Base-by-base conservation (phyloP, 495 filamentous ascomycete species). In the Aspergillus ellipticus region DNA sequence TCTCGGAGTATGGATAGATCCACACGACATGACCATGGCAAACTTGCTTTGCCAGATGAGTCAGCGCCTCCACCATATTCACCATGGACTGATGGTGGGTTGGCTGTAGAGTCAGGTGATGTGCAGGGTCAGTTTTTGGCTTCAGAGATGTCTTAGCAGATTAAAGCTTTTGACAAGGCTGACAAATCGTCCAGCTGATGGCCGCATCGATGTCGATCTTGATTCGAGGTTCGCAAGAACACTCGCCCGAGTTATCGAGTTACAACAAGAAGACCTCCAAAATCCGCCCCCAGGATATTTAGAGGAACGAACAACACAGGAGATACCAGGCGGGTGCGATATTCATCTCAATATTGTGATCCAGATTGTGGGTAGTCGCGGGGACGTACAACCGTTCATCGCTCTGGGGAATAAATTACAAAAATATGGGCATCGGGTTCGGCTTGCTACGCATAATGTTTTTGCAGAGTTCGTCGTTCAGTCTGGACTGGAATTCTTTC, bases 401-500 rank as follows among this genome's bases (percentile, higher is more conserved):
- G 79, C 79, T 1, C 60, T 83, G 21, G 80, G 80, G 2, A 78
- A 76, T 51, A 78, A 74, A 35, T 60, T 83, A 29, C 68, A 78
- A 50, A 61, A 63, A 15, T 55, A 72, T 55, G 73, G 74, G 15
- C 76, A 79, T 66, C 79, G 84, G 0, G 79, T 89, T 2, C 76
- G 86, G 9, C 60, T 89, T 20, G 83, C 83, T 0, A 89, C 85
- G 5, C 86, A 89, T 63, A 70, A 74, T 4, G 74, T 71, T 0
- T 88, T 88, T 66, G 77, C 77, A 54, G 65, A 75, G 0, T 85
- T 88, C 51, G 79, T 85, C 11, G 61, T 57, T 15, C 70, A 79
- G 42, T 78, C 79, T 15, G 78, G 76, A 0, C 63, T 85, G 4
- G 82, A 85, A 50, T 89, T 88, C 67, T 88, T 82, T 57, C 79